A percentile compares a stretch with the other conserved stretches of the same genome.
Conservation (phyloP, 768 basidiomycete species). For the Lactifluus pinguis region DNA sequence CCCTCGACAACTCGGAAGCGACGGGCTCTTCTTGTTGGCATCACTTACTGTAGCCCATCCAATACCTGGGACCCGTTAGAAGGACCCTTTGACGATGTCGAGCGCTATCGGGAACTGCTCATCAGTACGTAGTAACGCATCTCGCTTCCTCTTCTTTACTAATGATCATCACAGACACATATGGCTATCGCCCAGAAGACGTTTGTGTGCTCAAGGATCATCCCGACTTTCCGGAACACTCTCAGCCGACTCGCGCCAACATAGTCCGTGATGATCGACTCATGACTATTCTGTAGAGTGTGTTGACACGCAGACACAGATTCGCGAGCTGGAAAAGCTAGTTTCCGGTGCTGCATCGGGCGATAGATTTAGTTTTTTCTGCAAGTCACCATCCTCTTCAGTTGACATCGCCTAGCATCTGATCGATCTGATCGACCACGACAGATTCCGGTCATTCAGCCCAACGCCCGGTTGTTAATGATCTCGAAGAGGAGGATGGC, state of each 20-base stretch:
- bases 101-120: constrained; percentile 8
- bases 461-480: constrained; percentile 9
- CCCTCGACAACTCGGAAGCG: background rate
- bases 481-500: constrained; percentile 19
- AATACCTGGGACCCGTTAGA: background rate
- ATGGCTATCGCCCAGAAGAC: constrained; percentile 13
- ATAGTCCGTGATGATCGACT: constrained; percentile 2
- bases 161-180: constrained; percentile 2
- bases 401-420: background rate
- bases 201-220: constrained; percentile 16
- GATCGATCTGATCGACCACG: background rate
- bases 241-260: constrained; percentile 14
- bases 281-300: background rate
- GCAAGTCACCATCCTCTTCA: constrained; percentile 11
- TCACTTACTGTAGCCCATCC: constrained; percentile 2
- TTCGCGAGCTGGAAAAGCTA: constrained; percentile 15
- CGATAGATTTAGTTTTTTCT: constrained; percentile 24
- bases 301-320: constrained; percentile 1
- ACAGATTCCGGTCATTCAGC: constrained; percentile 23
- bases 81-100: constrained; percentile 16
- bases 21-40: constrained; percentile 20
- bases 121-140: background rate
- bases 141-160: background rate
- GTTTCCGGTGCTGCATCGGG: constrained; percentile 19
- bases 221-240: background rate